Evolutionary conservation across 1,139 yeast genomes (phyloP).

Genomic region (Candida neerlandica): DNA sequence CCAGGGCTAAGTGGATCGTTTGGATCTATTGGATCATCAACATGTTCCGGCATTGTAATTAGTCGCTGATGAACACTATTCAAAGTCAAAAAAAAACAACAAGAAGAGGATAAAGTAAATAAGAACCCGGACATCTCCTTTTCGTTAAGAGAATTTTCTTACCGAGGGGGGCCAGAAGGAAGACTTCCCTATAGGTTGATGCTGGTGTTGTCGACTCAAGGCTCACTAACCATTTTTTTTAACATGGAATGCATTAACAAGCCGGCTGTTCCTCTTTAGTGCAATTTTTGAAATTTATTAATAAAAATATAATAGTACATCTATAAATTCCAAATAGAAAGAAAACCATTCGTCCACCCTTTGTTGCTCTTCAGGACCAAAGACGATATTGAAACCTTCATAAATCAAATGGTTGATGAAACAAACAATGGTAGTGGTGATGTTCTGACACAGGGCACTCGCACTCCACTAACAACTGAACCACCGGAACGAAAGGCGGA

Average conservation of each 20-base stretch:
- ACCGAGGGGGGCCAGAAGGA: neutral
- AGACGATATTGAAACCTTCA: neutral
- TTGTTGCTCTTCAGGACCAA: neutral
- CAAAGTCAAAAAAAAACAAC: neutral
- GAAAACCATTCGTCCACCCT: neutral
- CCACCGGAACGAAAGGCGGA: too few relatives aligned
- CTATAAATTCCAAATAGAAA: neutral
- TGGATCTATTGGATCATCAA: neutral
- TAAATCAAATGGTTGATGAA: neutral
- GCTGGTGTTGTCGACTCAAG: neutral
- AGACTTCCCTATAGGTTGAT: neutral
- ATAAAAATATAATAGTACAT: neutral
- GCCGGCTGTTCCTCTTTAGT: constrained; percentile 2
- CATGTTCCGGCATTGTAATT: neutral
- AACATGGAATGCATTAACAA: neutral
- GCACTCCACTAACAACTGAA: too few relatives aligned
- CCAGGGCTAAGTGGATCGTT: neutral
- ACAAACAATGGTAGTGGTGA: neutral
- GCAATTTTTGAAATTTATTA: neutral
- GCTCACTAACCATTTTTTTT: neutral
- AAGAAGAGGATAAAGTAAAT: neutral
- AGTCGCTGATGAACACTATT: neutral
- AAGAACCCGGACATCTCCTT: neutral
- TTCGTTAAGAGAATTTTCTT: neutral
- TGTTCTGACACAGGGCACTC: neutral